Percentiles rank a stretch among this genome's conserved stretches.
These are phyloP conservation scores for Prinsepia uniflora DNA, from an alignment of 306 rosid genomes.

Conservation along the genomic window DNA sequence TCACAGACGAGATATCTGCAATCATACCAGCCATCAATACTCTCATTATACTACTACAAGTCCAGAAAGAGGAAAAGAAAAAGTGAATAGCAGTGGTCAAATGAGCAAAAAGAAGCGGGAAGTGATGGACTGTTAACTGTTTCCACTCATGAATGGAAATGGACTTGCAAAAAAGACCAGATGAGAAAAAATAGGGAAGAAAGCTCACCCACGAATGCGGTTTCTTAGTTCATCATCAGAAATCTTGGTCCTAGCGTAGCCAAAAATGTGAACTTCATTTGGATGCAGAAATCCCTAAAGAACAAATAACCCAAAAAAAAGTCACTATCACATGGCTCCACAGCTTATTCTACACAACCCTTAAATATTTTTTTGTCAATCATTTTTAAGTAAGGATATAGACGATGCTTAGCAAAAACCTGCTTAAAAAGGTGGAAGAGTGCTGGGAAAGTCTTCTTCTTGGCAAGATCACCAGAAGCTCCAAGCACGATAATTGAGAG, in stretches of 20 bases:
- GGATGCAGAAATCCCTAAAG: slow-evolving; percentile 70
- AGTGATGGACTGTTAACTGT: background rate
- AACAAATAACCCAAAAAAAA: slow-evolving; percentile 3
- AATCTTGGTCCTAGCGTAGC: slow-evolving; percentile 90
- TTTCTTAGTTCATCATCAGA: slow-evolving; percentile 72
- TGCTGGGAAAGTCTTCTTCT: slow-evolving; percentile 97
- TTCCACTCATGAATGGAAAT: background rate
- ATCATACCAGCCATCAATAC: slow-evolving; percentile 26
- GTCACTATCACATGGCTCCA: slow-evolving; percentile 3
- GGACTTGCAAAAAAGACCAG: background rate
- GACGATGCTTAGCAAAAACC: slow-evolving; percentile 35
- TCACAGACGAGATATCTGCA: slow-evolving; percentile 71
- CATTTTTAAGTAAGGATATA: background rate
- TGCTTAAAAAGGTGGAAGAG: slow-evolving; percentile 74
- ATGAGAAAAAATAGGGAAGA: background rate
- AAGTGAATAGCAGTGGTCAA: background rate
- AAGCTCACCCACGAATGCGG: slow-evolving; percentile 71
- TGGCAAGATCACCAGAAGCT: slow-evolving; percentile 99
- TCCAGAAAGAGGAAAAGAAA: background rate
- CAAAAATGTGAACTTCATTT: slow-evolving; percentile 81
- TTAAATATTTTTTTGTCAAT: background rate
- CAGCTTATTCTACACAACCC: background rate
- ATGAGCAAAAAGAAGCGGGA: background rate
- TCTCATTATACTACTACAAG: slow-evolving; percentile 12
- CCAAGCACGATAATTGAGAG: slow-evolving; percentile 90